phyloP scores from a whole-genome alignment of 352 stramenopile species.

The Aphanomyces euteiches region DNA sequence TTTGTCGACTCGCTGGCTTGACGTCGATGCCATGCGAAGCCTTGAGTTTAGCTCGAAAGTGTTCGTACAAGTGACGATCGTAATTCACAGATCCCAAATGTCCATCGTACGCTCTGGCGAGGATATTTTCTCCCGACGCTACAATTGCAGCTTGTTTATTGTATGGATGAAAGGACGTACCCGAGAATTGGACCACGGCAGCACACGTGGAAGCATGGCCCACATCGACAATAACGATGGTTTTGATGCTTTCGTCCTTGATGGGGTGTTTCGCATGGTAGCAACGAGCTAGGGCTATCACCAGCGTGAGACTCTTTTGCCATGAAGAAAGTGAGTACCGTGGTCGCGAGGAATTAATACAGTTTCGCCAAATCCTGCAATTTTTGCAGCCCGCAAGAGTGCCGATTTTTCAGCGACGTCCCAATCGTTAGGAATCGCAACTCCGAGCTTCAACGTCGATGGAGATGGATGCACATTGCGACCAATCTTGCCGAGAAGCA shows the following conservation, averaged over 20 bases:
- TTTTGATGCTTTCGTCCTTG: slow-evolving; percentile 38
- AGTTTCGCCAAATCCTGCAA: slow-evolving; percentile 57
- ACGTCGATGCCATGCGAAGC: slow-evolving; percentile 47
- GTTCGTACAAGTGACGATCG: slow-evolving; percentile 70
- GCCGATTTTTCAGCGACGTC: slow-evolving; percentile 46
- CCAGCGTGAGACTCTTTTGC: neutral
- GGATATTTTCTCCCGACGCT: slow-evolving; percentile 50
- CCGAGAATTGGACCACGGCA: slow-evolving; percentile 63
- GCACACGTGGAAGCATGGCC: slow-evolving; percentile 75
- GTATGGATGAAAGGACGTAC: slow-evolving; percentile 24
- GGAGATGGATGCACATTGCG: slow-evolving; percentile 38
- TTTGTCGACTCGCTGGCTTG: slow-evolving; percentile 63
- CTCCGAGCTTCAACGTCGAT: slow-evolving; percentile 47
- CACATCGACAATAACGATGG: slow-evolving; percentile 87
- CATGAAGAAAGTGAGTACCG: slow-evolving; percentile 4
- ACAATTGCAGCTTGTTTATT: neutral
- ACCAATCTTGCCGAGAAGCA: slow-evolving; percentile 73
- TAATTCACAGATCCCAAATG: slow-evolving; percentile 68
- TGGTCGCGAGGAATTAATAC: slow-evolving; percentile 51
- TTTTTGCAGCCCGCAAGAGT: slow-evolving; percentile 47
- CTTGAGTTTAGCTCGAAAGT: slow-evolving; percentile 69
- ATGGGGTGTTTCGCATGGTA: slow-evolving; percentile 84
- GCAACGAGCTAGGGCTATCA: slow-evolving; percentile 55
- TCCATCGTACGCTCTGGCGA: slow-evolving; percentile 54
- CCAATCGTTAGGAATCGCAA: slow-evolving; percentile 69